A percentile compares a stretch with the other conserved stretches of the same genome.
These are phyloP conservation scores for Pleurotus sapidus DNA, from an alignment of 768 basidiomycete species.

Conservation along the genomic window DNA sequence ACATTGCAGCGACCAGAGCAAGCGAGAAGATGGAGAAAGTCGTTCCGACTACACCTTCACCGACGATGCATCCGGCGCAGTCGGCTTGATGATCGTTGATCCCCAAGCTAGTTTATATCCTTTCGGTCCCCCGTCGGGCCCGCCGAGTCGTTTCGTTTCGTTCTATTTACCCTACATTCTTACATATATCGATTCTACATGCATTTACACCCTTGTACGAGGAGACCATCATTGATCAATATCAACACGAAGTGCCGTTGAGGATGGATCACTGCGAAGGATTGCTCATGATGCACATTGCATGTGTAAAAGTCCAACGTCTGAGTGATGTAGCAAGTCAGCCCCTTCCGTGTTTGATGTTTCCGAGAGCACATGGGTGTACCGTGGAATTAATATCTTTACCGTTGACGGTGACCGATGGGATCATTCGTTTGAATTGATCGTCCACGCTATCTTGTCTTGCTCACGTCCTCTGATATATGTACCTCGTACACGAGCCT, in stretches of 20 bases:
- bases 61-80: neutral
- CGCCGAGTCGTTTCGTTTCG: too few relatives aligned
- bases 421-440: conserved; percentile 6
- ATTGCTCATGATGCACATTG: neutral
- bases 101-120: too few relatives aligned
- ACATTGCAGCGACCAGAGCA: neutral
- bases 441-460: neutral
- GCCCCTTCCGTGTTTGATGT: conserved; percentile 4
- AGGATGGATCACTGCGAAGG: conserved; percentile 4
- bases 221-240: neutral
- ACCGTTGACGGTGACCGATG: conserved; percentile 4
- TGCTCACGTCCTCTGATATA: neutral
- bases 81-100: neutral
- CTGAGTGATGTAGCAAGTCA: neutral
- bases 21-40: neutral
- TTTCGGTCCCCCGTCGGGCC: too few relatives aligned
- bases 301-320: neutral
- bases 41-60: neutral
- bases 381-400: neutral
- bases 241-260: neutral
- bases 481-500: too few relatives aligned
- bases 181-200: neutral
- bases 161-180: too few relatives aligned
- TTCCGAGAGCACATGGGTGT: neutral
- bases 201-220: neutral